phyloP scores from a whole-genome alignment of 2,329 filamentous ascomycete genomes.

The Acrodontium crateriforme region DNA sequence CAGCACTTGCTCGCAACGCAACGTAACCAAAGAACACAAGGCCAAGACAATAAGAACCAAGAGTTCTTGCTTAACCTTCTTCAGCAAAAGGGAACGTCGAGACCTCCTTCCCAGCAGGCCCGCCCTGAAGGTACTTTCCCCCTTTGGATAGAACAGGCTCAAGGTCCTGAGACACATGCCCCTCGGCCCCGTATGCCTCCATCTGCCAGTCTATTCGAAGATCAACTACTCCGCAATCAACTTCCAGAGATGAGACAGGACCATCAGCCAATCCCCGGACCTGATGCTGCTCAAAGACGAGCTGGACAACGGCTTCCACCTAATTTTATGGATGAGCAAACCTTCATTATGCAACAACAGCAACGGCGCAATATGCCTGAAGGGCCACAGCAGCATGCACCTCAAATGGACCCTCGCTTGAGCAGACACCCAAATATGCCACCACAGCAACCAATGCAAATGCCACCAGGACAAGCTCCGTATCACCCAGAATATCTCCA shows the following conservation, averaged over 20 bases:
- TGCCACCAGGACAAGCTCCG: conserved; percentile 7
- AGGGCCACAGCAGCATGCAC: conserved; percentile 11
- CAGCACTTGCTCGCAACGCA: conserved; percentile 25
- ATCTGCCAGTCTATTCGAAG: conserved; percentile 21
- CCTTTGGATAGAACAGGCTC: conserved; percentile 21
- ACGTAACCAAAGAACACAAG: conserved; percentile 25
- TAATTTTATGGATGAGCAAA: conserved; percentile 21
- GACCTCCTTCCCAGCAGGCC: conserved; percentile 20
- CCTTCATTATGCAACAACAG: conserved; percentile 16
- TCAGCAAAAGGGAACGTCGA: conserved; percentile 29
- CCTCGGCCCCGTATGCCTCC: conserved; percentile 24
- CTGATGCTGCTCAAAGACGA: conserved; percentile 11
- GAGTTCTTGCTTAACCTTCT: conserved; percentile 79
- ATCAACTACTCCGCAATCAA: conserved; percentile 20
- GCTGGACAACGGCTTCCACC: conserved; percentile 19
- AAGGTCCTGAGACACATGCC: conserved; percentile 19
- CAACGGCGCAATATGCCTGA: conserved; percentile 16
- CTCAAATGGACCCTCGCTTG: conserved; percentile 9
- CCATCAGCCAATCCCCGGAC: conserved; percentile 7
- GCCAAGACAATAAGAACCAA: conserved; percentile 40
- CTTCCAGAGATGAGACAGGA: conserved; percentile 10
- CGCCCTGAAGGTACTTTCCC: conserved; percentile 17
- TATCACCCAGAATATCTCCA: conserved; percentile 13
- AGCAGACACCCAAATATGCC: conserved; percentile 15
- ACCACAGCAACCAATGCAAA: conserved; percentile 14